A percentile compares a stretch with the other conserved stretches of the same genome.
phyloP scores from a whole-genome alignment of 164 flowering plant species.

The Dillenia turbinata region DNA sequence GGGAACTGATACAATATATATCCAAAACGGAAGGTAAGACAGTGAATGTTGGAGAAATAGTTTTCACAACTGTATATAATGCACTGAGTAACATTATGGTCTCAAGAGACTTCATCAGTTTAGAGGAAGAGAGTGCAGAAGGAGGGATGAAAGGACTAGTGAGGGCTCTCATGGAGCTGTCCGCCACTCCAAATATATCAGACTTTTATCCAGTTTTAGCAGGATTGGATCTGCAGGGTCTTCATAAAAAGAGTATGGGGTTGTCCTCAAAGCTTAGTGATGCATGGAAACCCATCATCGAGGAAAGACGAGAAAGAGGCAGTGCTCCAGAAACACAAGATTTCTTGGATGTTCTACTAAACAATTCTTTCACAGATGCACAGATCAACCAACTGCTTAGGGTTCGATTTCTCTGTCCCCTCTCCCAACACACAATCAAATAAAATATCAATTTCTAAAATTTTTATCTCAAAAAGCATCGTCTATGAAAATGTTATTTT shows the following conservation, averaged over 20 bases:
- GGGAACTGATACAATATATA: constrained; percentile 18
- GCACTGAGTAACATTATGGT: constrained; percentile 1
- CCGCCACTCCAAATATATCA: constrained; percentile 4
- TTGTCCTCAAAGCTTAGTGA: neutral
- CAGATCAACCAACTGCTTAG: constrained; percentile 7
- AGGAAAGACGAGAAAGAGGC: constrained; percentile 1
- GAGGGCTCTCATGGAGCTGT: constrained; percentile 1
- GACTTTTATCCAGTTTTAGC: constrained; percentile 10
- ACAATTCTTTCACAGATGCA: constrained; percentile 5
- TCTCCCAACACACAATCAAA: too few species aligned
- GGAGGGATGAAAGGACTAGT: constrained; percentile 7
- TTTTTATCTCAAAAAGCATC: too few species aligned
- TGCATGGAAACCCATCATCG: constrained; percentile 4
- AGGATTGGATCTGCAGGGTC: constrained; percentile 6
- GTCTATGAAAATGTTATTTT: too few species aligned
- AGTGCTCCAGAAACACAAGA: neutral
- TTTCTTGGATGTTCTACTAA: constrained; percentile 11
- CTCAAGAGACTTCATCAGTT: constrained; percentile 13
- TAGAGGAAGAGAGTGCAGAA: constrained; percentile 4
- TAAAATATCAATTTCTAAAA: too few species aligned
- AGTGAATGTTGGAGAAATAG: neutral
- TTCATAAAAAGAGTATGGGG: constrained; percentile 1
- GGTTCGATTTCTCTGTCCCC: neutral
- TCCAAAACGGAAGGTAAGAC: constrained; percentile 5
- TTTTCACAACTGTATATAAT: constrained; percentile 7